A percentile compares a stretch with the other conserved stretches of the same genome.
phyloP scores from a whole-genome alignment of 73 alveolate species.

The Paramecium tetraurelia region DNA sequence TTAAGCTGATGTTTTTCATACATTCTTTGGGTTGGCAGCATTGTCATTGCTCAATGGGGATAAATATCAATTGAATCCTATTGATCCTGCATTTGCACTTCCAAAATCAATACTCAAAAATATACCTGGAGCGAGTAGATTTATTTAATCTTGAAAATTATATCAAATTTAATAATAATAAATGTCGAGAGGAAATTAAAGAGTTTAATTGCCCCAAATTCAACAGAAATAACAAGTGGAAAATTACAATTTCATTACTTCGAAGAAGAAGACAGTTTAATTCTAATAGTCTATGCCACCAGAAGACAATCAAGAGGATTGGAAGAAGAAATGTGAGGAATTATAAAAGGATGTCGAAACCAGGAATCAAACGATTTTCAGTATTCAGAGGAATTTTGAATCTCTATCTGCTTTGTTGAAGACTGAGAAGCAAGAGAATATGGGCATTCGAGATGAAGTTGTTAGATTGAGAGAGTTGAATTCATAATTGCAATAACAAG shows the following conservation, averaged over 20 bases:
- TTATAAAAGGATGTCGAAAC: constrained; percentile 9
- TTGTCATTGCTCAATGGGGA: constrained; percentile 73
- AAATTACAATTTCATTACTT: neutral
- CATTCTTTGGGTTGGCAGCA: constrained; percentile 93
- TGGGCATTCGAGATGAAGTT: constrained; percentile 5
- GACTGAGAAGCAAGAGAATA: constrained; percentile 11
- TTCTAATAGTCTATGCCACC: neutral
- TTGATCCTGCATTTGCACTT: constrained; percentile 90
- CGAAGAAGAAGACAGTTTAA: neutral
- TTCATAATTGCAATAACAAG: neutral
- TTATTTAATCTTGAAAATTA: neutral
- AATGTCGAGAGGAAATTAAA: constrained; percentile 26
- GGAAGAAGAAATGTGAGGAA: constrained; percentile 47
- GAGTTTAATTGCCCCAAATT: neutral
- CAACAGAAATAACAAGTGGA: neutral
- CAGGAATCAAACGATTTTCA: neutral
- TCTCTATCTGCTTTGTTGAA: neutral
- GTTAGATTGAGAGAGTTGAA: neutral
- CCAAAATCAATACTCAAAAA: constrained; percentile 65
- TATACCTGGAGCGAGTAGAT: neutral
- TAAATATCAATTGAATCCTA: constrained; percentile 61
- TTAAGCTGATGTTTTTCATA: constrained; percentile 92
- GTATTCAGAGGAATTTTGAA: constrained; percentile 45
- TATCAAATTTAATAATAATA: neutral
- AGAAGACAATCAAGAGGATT: neutral